Conservation (phyloP, 176 grass and related monocot species). For the Phoenix dactylifera region DNA sequence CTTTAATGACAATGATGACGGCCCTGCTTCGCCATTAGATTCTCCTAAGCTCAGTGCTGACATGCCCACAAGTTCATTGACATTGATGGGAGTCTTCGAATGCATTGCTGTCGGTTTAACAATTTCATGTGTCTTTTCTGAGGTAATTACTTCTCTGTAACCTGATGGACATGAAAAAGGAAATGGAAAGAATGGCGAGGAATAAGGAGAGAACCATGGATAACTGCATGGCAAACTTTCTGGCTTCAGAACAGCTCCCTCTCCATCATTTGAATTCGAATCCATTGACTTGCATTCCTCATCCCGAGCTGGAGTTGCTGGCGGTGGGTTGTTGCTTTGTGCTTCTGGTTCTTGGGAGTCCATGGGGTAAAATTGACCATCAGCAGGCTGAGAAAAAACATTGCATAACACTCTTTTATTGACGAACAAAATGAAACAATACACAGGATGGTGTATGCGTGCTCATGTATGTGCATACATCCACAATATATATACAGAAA, state of each 20-base stretch:
- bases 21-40: constrained; percentile 3
- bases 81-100: constrained; percentile 31
- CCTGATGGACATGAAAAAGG: constrained; percentile 27
- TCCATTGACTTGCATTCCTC: constrained; percentile 12
- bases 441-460: no score
- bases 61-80: constrained; percentile 40
- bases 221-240: constrained; percentile 30
- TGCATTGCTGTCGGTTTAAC: constrained; percentile 41
- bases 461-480: no score
- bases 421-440: no score
- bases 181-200: constrained; percentile 17
- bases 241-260: constrained; percentile 19
- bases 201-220: constrained; percentile 39
- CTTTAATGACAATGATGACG: constrained; percentile 18
- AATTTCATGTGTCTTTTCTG: constrained; percentile 30
- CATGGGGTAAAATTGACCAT: constrained; percentile 24
- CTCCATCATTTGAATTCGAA: constrained; percentile 16
- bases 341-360: constrained; percentile 41
- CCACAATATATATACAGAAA: neutral
- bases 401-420: no score
- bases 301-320: constrained; percentile 9
- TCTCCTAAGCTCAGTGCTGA: constrained; percentile 39
- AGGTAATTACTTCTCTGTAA: constrained; percentile 23
- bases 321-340: constrained; percentile 8
- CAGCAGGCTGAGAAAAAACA: constrained; percentile 21